These are phyloP conservation scores for Fusarium sublunatum DNA, from an alignment of 2,329 filamentous ascomycete genomes.

Conservation along the genomic window DNA sequence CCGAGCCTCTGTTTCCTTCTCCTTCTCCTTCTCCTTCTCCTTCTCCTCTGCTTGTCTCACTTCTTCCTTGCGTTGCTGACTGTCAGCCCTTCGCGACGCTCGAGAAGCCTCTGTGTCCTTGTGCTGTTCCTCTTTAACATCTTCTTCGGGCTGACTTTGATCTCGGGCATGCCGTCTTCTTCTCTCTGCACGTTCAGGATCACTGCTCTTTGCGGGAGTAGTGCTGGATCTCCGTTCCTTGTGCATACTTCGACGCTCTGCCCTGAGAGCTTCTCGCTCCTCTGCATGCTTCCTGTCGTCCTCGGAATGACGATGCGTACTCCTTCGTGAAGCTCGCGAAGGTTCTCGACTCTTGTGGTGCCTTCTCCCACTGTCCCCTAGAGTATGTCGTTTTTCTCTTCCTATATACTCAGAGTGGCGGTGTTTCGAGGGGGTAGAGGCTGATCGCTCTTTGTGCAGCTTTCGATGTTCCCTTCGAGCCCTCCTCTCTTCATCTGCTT, in stretches of 20 bases:
- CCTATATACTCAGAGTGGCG: not conserved
- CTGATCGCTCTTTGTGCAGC: slow-evolving; percentile 2
- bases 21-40: not conserved
- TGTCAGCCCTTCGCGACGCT: not conserved
- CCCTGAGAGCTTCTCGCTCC: slow-evolving; percentile 4
- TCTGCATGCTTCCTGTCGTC: slow-evolving; percentile 10
- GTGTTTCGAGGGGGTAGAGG: not conserved
- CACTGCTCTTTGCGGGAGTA: slow-evolving; percentile 1
- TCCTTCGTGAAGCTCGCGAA: slow-evolving; percentile 8
- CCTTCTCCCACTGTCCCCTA: not conserved
- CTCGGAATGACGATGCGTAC: not conserved
- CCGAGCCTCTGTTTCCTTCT: not conserved
- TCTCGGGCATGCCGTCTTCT: slow-evolving; percentile 1
- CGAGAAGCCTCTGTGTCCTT: slow-evolving; percentile 2
- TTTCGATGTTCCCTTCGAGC: slow-evolving; percentile 8
- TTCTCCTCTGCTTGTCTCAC: not conserved
- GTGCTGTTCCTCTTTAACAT: slow-evolving; percentile 2
- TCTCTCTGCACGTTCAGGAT: slow-evolving; percentile 5
- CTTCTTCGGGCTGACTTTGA: slow-evolving; percentile 6
- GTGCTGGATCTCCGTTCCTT: slow-evolving; percentile 3
- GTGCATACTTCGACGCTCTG: slow-evolving; percentile 1
- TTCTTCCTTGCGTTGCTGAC: not conserved
- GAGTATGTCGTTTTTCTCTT: not conserved
- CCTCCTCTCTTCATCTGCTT: slow-evolving; percentile 13
- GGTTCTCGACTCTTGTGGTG: slow-evolving; percentile 7